phyloP scores from a whole-genome alignment of 2,329 filamentous ascomycete genomes.

The Raffaelea deltoideospora region DNA sequence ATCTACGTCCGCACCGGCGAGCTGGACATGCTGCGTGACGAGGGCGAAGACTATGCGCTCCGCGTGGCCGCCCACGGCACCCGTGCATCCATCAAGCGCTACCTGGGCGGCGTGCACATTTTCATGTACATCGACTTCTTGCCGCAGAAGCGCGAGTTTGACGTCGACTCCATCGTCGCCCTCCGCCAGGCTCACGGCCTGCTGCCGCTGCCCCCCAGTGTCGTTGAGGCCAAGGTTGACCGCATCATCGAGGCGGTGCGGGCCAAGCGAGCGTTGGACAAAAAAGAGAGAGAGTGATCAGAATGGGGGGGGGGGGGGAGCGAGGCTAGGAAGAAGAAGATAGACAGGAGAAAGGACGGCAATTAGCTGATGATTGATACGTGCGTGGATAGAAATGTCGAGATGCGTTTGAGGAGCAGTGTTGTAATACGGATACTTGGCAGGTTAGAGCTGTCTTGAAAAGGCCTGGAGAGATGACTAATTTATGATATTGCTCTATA shows the following conservation, averaged over 20 bases:
- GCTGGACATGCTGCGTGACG: conserved; percentile 7
- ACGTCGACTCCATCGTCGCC: conserved; percentile 5
- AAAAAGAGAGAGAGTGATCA: neutral
- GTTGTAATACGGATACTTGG: no score
- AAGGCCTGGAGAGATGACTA: no score
- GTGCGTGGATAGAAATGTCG: no score
- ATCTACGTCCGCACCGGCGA: conserved; percentile 7
- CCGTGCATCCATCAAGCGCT: conserved; percentile 5
- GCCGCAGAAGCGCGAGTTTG: conserved; percentile 3
- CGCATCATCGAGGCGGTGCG: neutral
- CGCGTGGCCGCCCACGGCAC: conserved; percentile 3
- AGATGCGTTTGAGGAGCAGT: no score
- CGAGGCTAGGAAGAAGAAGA: no score
- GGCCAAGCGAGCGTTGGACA: conserved; percentile 2
- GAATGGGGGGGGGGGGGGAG: no score
- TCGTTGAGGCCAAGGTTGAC: conserved; percentile 3
- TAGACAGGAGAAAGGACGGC: no score
- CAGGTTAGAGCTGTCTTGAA: no score
- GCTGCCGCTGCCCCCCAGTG: neutral
- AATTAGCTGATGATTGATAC: no score
- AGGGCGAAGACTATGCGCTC: conserved; percentile 8
- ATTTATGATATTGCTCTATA: no score
- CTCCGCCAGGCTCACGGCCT: conserved; percentile 6
- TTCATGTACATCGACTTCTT: conserved; percentile 5
- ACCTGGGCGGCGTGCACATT: conserved; percentile 5